These are phyloP conservation scores for Aspergillus sp. DNA, from an alignment of 2,329 filamentous ascomycete genomes.

Conservation along the genomic window DNA sequence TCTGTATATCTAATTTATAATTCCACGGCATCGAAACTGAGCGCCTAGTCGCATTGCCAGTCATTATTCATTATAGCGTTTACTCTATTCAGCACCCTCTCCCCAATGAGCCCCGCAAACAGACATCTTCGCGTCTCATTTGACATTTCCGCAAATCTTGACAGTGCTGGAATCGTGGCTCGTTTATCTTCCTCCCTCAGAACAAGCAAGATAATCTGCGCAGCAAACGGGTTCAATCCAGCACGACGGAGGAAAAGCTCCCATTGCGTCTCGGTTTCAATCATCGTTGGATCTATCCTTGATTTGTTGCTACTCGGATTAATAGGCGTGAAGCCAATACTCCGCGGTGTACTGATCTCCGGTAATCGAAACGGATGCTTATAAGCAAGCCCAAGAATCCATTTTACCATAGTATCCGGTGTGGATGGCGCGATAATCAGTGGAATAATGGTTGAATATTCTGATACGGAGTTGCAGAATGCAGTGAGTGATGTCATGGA, in stretches of 20 bases:
- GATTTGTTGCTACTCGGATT: slow-evolving; percentile 4
- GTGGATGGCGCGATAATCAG: slow-evolving; percentile 7
- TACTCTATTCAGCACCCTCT: slow-evolving; percentile 49
- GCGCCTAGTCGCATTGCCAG: slow-evolving; percentile 37
- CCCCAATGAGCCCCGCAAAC: slow-evolving; percentile 52
- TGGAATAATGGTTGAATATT: slow-evolving; percentile 8
- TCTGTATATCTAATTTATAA: too few species aligned
- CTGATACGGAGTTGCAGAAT: slow-evolving; percentile 18
- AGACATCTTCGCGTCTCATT: slow-evolving; percentile 40
- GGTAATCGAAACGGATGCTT: slow-evolving; percentile 31
- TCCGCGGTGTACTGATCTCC: not conserved
- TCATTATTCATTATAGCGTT: slow-evolving; percentile 46
- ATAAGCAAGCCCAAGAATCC: slow-evolving; percentile 50
- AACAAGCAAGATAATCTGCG: slow-evolving; percentile 52
- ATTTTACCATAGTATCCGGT: slow-evolving; percentile 43
- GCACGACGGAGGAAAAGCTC: slow-evolving; percentile 59
- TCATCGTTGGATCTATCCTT: slow-evolving; percentile 23
- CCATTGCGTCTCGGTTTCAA: slow-evolving; percentile 58
- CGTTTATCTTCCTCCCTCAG: slow-evolving; percentile 17
- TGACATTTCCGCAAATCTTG: slow-evolving; percentile 53
- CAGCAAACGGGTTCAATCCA: slow-evolving; percentile 66
- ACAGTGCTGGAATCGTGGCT: not conserved
- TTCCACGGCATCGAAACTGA: slow-evolving; percentile 8
- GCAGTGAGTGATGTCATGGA: slow-evolving; percentile 14
- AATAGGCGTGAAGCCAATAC: slow-evolving; percentile 5